Conservation (phyloP, 2,329 filamentous ascomycete genomes). For the Colletotrichum camelliae region DNA sequence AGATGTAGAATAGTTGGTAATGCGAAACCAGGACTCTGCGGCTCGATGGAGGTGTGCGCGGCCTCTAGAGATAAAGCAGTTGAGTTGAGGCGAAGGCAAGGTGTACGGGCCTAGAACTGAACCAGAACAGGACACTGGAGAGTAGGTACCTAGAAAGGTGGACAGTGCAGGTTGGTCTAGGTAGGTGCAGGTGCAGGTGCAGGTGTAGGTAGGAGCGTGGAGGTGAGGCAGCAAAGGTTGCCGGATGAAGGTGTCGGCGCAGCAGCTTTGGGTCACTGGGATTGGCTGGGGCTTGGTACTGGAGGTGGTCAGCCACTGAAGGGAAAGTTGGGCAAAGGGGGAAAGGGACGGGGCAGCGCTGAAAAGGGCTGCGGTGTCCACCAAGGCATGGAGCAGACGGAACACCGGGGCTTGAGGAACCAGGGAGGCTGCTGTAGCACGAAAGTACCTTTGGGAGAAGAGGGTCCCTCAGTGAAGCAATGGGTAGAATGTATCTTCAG, state of each 20-base stretch:
- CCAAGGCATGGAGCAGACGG: not conserved
- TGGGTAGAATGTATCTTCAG: not conserved
- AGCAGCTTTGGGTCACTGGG: slow-evolving; percentile 3
- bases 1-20: slow-evolving; percentile 28
- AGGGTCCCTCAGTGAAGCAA: not conserved
- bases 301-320: not conserved
- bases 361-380: not conserved
- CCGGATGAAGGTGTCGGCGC: slow-evolving; percentile 2
- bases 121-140: slow-evolving; percentile 18
- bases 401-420: not conserved
- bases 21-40: slow-evolving; percentile 21
- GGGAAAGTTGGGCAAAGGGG: not conserved
- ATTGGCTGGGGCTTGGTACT: not conserved
- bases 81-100: slow-evolving; percentile 20
- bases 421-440: not conserved
- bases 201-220: not conserved
- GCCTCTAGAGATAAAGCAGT: slow-evolving; percentile 22
- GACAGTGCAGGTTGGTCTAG: not conserved
- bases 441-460: not conserved
- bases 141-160: not conserved
- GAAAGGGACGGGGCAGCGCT: not conserved
- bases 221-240: slow-evolving; percentile 2
- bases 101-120: slow-evolving; percentile 22
- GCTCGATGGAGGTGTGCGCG: slow-evolving; percentile 21
- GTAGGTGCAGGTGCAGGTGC: not conserved